Conservation (phyloP, 2,329 filamentous ascomycete species). For the Cladosporium sp. region DNA sequence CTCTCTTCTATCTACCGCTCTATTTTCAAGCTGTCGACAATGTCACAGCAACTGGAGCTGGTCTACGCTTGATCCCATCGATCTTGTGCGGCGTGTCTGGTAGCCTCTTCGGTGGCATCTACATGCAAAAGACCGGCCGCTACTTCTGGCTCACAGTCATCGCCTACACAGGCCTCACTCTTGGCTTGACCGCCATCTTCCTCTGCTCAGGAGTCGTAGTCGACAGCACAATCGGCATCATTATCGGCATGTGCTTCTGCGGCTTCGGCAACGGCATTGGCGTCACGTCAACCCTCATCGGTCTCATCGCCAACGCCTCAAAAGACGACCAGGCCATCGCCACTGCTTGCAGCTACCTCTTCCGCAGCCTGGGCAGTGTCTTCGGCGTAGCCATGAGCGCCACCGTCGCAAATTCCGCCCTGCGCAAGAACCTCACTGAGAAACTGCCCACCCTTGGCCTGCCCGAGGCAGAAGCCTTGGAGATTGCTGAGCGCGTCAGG, state of each 20-base stretch:
- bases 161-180: constrained; percentile 55
- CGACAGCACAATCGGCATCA: constrained; percentile 54
- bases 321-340: constrained; percentile 70
- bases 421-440: constrained; percentile 58
- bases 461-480: constrained; percentile 59
- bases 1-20: constrained; percentile 72
- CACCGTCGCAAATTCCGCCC: constrained; percentile 68
- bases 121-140: constrained; percentile 69
- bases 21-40: constrained; percentile 74
- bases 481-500: constrained; percentile 68
- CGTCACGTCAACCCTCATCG: constrained; percentile 71
- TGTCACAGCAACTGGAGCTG: constrained; percentile 63
- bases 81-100: constrained; percentile 64
- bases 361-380: constrained; percentile 69
- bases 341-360: constrained; percentile 78
- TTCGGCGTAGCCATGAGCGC: constrained; percentile 69
- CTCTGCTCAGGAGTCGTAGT: constrained; percentile 57
- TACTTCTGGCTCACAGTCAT: constrained; percentile 69
- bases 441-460: constrained; percentile 47
- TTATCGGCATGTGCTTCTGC: constrained; percentile 57
- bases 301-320: constrained; percentile 68
- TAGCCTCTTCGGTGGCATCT: constrained; percentile 63
- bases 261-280: constrained; percentile 59
- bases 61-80: constrained; percentile 65
- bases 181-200: constrained; percentile 58